These are phyloP conservation scores for Zymoseptoria pseudotritici DNA, from an alignment of 2,329 filamentous ascomycete species.

Conservation along the genomic window DNA sequence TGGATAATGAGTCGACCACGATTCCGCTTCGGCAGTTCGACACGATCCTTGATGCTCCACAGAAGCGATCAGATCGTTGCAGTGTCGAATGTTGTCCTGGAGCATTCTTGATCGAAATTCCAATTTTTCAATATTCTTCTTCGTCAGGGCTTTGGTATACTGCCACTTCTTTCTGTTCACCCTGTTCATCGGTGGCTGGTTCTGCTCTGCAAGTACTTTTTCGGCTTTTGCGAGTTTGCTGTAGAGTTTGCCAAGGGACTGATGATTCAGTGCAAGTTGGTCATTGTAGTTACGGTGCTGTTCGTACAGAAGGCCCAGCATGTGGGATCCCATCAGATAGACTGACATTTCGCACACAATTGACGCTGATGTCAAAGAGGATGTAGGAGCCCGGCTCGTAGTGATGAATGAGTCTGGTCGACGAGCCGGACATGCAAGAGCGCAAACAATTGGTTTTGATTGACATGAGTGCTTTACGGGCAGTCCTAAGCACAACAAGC, in stretches of 20 bases:
- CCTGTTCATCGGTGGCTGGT: constrained; percentile 18
- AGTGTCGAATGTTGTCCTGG: constrained; percentile 21
- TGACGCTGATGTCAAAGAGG: background rate
- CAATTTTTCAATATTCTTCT: constrained; percentile 14
- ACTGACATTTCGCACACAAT: constrained; percentile 7
- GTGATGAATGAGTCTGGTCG: background rate
- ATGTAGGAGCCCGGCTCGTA: constrained; percentile 22
- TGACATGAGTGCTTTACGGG: background rate
- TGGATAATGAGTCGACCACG: constrained; percentile 3
- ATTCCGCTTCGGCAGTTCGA: background rate
- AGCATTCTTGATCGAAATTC: constrained; percentile 20
- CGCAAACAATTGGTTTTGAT: background rate
- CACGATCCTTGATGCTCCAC: constrained; percentile 8
- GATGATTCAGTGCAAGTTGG: constrained; percentile 23
- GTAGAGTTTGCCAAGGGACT: constrained; percentile 23
- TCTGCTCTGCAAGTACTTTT: constrained; percentile 12
- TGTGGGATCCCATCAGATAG: constrained; percentile 9
- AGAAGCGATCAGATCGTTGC: constrained; percentile 20
- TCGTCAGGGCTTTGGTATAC: constrained; percentile 19
- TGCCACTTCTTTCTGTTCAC: constrained; percentile 25
- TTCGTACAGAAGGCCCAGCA: constrained; percentile 20
- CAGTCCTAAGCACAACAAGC: background rate
- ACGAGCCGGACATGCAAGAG: background rate
- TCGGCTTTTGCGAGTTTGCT: constrained; percentile 22
- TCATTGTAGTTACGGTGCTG: constrained; percentile 22